These are phyloP conservation scores for Casuarina cunninghamiana DNA, from an alignment of 306 rosid genomes.

Conservation along the genomic window DNA sequence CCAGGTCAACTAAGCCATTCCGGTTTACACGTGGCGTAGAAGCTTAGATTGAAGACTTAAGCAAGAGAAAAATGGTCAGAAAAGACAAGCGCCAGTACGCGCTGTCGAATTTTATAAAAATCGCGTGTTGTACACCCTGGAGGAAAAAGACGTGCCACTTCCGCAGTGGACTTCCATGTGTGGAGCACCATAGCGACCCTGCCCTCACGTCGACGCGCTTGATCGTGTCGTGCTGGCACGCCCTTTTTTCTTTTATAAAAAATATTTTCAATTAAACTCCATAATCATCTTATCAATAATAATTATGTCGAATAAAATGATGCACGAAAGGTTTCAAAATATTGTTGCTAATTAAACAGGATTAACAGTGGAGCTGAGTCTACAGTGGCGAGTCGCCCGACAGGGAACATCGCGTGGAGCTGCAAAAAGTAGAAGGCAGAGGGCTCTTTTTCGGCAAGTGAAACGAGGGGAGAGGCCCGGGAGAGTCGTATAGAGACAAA, in stretches of 20 bases:
- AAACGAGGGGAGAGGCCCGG: neutral
- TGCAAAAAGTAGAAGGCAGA: conserved; percentile 15
- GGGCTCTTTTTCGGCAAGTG: neutral
- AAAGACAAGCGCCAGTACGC: neutral
- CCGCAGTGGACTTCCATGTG: neutral
- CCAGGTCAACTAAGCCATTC: too few species aligned
- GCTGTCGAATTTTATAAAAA: neutral
- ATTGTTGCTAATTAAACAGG: neutral
- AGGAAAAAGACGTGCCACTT: neutral
- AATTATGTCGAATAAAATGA: too few species aligned
- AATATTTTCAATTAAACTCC: too few species aligned
- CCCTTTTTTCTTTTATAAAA: too few species aligned
- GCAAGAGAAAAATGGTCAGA: neutral
- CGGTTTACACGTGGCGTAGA: neutral
- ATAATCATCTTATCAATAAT: neutral
- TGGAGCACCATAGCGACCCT: neutral
- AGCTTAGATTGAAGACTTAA: neutral
- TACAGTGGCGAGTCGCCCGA: neutral
- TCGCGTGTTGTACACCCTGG: neutral
- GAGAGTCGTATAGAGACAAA: conserved; percentile 17
- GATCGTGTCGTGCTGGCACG: neutral
- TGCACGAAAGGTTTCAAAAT: neutral
- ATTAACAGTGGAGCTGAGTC: neutral
- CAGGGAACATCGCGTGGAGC: conserved; percentile 24
- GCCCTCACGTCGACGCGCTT: neutral